Percentiles rank a stretch among this genome's conserved stretches.
Conservation (phyloP, 2,329 filamentous ascomycete genomes). For the Tolypocladium guangdongense region DNA sequence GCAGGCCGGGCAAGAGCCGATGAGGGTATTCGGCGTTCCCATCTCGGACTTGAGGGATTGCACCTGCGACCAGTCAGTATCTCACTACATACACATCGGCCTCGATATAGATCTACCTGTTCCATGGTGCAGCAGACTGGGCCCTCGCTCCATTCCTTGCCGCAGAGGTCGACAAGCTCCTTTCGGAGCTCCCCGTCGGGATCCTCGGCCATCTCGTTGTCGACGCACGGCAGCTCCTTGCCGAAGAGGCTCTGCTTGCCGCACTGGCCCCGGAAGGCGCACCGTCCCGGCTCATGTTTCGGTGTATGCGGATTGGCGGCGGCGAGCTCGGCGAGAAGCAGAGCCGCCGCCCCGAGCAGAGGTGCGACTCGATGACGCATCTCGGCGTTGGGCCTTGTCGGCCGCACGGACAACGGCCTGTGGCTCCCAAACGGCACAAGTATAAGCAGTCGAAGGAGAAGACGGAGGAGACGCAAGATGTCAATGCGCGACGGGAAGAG, state of each 20-base stretch:
- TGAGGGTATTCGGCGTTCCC: conserved; percentile 75
- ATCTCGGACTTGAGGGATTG: conserved; percentile 73
- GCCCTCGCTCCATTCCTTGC: conserved; percentile 71
- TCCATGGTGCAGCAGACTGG: conserved; percentile 76
- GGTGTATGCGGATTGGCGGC: conserved; percentile 29
- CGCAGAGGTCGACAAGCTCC: conserved; percentile 77
- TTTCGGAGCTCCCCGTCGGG: conserved; percentile 62
- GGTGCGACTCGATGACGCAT: conserved; percentile 22
- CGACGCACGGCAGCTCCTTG: conserved; percentile 79
- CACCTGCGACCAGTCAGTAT: conserved; percentile 38
- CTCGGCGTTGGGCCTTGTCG: not conserved
- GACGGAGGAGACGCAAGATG: not conserved
- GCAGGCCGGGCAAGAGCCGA: conserved; percentile 90
- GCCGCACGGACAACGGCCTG: not conserved
- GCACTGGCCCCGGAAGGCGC: conserved; percentile 83
- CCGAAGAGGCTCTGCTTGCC: conserved; percentile 87
- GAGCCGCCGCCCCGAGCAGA: conserved; percentile 18
- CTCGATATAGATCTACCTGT: conserved; percentile 42
- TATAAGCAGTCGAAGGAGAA: not conserved
- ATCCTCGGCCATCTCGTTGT: conserved; percentile 72
- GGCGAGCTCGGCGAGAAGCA: conserved; percentile 16
- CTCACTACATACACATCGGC: too few relatives aligned
- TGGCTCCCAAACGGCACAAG: not conserved
- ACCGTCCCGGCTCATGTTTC: conserved; percentile 77
- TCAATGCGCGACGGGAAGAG: not conserved